Base-by-base conservation (phyloP, 768 basidiomycete species). In the Suillus tomentosus region DNA sequence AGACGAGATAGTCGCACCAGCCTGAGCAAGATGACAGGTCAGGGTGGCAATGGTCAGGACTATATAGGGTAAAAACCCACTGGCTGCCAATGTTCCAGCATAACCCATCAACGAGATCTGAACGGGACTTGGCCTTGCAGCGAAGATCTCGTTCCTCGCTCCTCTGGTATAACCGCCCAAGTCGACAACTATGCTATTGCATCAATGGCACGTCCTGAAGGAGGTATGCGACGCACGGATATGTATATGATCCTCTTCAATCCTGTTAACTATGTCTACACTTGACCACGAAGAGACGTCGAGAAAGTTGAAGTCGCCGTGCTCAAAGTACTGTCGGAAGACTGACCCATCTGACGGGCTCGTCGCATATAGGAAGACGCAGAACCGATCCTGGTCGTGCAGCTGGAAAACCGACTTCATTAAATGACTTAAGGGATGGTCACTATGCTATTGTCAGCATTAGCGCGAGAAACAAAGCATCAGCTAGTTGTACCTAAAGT, bases 111-210 rank as follows among this genome's bases (percentile, higher is more conserved):
- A 68, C 43, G 81, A 80, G 59, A 84, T 73, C 68, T 85, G 83
- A 11, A 85, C 70, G 3, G 83, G 84, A 57, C 78, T 77, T 17
- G 81, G 80, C 31, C 83, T 76, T 1, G 79, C 80, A 15, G 84
- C 84, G 54, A 84, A 85, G 19, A 84, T 77, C 59, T 84, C 83
- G 63, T 85, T 84, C 62, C 78, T 71, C 2, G 83, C 79, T 17
- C 82, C 84, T 68, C 82, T 85, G 37, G 83, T 84, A 64, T 85
- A 84, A 11, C 83, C 83, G 5, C 79, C 80, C 2, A 82, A 68
- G 63, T 82, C 81, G 59, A 82, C 72, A 27, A 82, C 81, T 82
- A 66, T 47, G 58, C 70, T 14, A 43, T 51, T 22, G 36, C 5
- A 22, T 60, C 27, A 48, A 7, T 43, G 36, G 8, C 13, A 22